Base-by-base conservation (phyloP, 208 protist species). In the Naegleria gruberi region DNA sequence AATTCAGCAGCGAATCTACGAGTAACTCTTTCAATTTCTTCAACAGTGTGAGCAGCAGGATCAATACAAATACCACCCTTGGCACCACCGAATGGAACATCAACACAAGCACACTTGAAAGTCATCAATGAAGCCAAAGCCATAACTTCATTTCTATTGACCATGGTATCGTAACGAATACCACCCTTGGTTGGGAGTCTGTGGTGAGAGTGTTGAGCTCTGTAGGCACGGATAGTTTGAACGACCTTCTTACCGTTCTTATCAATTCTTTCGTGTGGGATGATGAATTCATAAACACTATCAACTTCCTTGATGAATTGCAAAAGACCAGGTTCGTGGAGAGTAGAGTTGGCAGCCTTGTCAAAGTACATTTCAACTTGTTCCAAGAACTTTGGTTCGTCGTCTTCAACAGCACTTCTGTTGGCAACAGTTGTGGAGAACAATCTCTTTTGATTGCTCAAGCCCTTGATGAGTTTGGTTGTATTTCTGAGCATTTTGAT, bases 41-140 rank as follows among this genome's bases (percentile, higher is more conserved):
- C 40, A 6, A 91, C 93, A 55, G 90, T 93, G 91, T 94, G 95
- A 82, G 96, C 92, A 81, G 93, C 93, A 55, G 94, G 94, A 90
- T 96, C 93, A 83, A 96, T 96, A 65, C 90, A 45, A 51, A 97
- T 94, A 91, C 95, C 95, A 82, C 95, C 95, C 93, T 97, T 96
- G 19, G 92, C 94, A 88, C 94, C 96, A 73, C 95, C 95, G 47
- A 96, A 97, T 45, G 95, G 95, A 55, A 97, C 94, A 91, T 96
- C 95, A 23, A 96, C 95, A 82, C 89, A 88, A 41, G 94, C 94
- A 90, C 94, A 96, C 92, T 97, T 97, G 91, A 95, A 97, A 6
- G 96, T 97, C 96, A 97, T 97, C 57, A 97, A 92, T 23, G 94
- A 87, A 43, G 95, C 95, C 0, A 97, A 90, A 34, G 96, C 95